Percentiles rank a stretch among this genome's conserved stretches.
Evolutionary conservation across 768 basidiomycete species (phyloP).

Genomic region (Suillus clintonianus): DNA sequence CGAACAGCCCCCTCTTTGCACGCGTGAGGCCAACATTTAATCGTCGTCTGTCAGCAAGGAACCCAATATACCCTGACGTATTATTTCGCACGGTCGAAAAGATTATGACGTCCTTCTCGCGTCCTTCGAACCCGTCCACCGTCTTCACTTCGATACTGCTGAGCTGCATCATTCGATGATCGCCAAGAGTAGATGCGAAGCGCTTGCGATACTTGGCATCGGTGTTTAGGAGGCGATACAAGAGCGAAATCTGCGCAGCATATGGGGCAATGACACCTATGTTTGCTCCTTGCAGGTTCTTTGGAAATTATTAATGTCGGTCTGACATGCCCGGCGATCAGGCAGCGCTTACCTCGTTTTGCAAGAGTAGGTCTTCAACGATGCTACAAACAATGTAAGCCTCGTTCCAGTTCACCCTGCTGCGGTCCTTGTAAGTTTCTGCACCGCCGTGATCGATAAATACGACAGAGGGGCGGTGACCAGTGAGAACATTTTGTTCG

Average conservation of each 20-base stretch:
- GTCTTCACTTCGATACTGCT: conserved; percentile 82
- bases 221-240: conserved; percentile 64
- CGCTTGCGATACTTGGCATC: conserved; percentile 54
- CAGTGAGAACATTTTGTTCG: conserved; percentile 34
- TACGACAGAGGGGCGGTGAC: conserved; percentile 60
- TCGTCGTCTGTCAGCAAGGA: conserved; percentile 81
- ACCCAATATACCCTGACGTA: conserved; percentile 74
- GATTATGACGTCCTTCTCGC: conserved; percentile 90
- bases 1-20: conserved; percentile 82
- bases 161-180: conserved; percentile 65
- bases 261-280: conserved; percentile 96
- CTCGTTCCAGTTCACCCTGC: conserved; percentile 77
- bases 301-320: conserved; percentile 9
- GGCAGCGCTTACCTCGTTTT: conserved; percentile 61
- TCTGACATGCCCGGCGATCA: conserved; percentile 2
- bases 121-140: conserved; percentile 92
- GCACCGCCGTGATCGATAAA: conserved; percentile 80
- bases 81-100: conserved; percentile 93
- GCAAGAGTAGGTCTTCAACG: conserved; percentile 77
- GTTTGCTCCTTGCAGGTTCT: conserved; percentile 68
- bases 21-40: conserved; percentile 91
- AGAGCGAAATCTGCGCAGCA: conserved; percentile 77
- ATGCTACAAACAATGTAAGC: conserved; percentile 76
- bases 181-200: conserved; percentile 63
- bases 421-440: conserved; percentile 69